Evolutionary conservation across 2,329 filamentous ascomycete genomes (phyloP), one percentile per base, ranked within the genome.

Genomic region (Gaeumannomyces sp.): DNA sequence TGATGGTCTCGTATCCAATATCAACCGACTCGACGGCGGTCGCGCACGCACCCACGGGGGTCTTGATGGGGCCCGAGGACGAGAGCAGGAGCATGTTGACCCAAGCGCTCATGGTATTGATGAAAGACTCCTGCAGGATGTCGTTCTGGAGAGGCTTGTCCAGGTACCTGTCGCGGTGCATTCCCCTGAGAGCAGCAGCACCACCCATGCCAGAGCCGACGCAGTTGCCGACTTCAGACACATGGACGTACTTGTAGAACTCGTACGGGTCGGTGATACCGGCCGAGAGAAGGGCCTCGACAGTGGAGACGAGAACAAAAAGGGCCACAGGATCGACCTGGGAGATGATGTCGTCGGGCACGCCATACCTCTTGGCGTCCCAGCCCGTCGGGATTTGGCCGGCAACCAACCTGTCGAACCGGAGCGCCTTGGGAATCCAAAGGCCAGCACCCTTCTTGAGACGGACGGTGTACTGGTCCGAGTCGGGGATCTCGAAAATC

Each of bases 51-150:
- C 94, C 95, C 63, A 98, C 95, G 4, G 95, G 95, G 0, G 96
- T 98, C 84, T 98, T 97, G 84, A 99, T 98, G 58, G 95, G 70
- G 92, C 62, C 95, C 63, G 95, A 98, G 6, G 95, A 98, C 5
- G 95, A 99, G 69, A 99, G 83, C 69, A 99, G 83, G 79, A 99
- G 83, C 95, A 99, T 99, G 83, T 99, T 99, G 65, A 99, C 93
- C 95, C 95, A 99, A 22, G 95, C 95, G 71, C 92, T 90, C 94
- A 99, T 99, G 65, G 95, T 99, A 84, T 99, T 99, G 85, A 99
- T 98, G 84, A 99, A 99, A 16, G 95, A 98, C 80, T 99, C 95
- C 76, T 99, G 96, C 19, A 99, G 85, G 75, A 99, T 97, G 75
- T 99, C 95, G 80, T 98, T 99, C 80, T 99, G 96, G 62, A 99